These are phyloP conservation scores for Scheffersomyces segobiensis DNA, from an alignment of 1,139 yeast genomes.

Conservation along the genomic window DNA sequence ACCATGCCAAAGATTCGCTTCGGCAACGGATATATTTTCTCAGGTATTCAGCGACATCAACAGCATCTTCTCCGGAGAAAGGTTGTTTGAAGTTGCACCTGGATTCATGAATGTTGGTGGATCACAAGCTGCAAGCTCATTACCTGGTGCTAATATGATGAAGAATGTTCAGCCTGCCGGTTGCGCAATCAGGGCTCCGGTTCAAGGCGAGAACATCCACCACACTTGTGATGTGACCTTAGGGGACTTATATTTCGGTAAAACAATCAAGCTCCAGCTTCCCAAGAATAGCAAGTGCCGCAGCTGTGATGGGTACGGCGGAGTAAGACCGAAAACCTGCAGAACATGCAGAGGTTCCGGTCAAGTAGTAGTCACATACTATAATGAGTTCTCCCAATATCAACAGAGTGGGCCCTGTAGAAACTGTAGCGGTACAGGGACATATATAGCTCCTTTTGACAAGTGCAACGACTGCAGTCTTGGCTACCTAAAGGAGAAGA, in stretches of 20 bases:
- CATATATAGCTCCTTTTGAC: slow-evolving; percentile 26
- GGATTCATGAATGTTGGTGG: background rate
- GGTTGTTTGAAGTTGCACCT: slow-evolving; percentile 1
- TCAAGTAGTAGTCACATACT: slow-evolving; percentile 29
- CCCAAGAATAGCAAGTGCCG: slow-evolving; percentile 42
- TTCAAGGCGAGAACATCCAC: slow-evolving; percentile 45
- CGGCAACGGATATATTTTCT: slow-evolving; percentile 34
- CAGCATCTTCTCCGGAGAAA: slow-evolving; percentile 22
- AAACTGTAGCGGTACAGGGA: slow-evolving; percentile 40
- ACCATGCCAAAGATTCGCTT: slow-evolving; percentile 5
- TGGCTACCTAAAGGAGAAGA: slow-evolving; percentile 39
- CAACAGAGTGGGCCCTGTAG: slow-evolving; percentile 38
- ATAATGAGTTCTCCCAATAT: slow-evolving; percentile 33
- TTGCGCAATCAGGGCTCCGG: slow-evolving; percentile 3
- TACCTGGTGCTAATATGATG: slow-evolving; percentile 7
- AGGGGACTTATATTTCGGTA: slow-evolving; percentile 51
- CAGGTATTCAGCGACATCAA: slow-evolving; percentile 42
- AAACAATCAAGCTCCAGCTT: slow-evolving; percentile 44
- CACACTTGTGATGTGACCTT: slow-evolving; percentile 47
- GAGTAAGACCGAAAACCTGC: slow-evolving; percentile 35
- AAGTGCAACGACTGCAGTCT: slow-evolving; percentile 44
- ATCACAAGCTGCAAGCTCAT: background rate
- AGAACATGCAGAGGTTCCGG: slow-evolving; percentile 42
- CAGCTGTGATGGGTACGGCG: slow-evolving; percentile 47
- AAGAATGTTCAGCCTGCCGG: slow-evolving; percentile 14